Conservation (phyloP, 2,329 filamentous ascomycete species). For the Aspergillus ibericus region DNA sequence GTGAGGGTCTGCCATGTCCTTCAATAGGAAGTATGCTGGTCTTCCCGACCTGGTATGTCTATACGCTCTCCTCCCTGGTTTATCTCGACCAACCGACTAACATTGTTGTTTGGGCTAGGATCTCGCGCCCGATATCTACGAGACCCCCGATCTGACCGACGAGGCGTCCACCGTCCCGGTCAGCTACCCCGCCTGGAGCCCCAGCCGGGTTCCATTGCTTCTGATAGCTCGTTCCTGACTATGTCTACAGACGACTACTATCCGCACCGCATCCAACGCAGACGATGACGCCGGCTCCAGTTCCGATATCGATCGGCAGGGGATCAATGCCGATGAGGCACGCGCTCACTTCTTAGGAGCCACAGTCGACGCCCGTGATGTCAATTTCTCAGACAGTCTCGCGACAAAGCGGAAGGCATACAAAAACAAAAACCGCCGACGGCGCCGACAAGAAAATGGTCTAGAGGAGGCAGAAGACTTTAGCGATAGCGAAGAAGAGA, state of each 20-base stretch:
- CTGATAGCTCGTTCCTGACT: background rate
- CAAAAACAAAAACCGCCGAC: slow-evolving; percentile 68
- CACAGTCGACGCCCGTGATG: slow-evolving; percentile 71
- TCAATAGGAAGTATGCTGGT: slow-evolving; percentile 78
- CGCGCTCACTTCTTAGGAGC: slow-evolving; percentile 75
- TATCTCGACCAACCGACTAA: slow-evolving; percentile 2
- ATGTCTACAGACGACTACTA: slow-evolving; percentile 44
- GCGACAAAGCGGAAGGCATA: slow-evolving; percentile 81
- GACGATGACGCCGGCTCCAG: slow-evolving; percentile 56
- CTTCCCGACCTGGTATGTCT: slow-evolving; percentile 70
- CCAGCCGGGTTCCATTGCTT: background rate
- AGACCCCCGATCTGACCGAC: slow-evolving; percentile 89
- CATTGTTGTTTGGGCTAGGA: slow-evolving; percentile 56
- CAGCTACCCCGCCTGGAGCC: slow-evolving; percentile 31
- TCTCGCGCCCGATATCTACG: slow-evolving; percentile 90
- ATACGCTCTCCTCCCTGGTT: background rate
- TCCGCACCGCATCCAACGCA: slow-evolving; percentile 58
- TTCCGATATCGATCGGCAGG: slow-evolving; percentile 71
- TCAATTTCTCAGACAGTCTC: slow-evolving; percentile 88
- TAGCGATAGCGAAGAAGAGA: slow-evolving; percentile 78
- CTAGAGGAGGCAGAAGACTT: slow-evolving; percentile 69
- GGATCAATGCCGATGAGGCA: slow-evolving; percentile 75
- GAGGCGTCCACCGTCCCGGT: slow-evolving; percentile 84
- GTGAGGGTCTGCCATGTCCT: slow-evolving; percentile 56
- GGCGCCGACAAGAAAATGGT: slow-evolving; percentile 48